phyloP scores from a whole-genome alignment of 805 yeast species.

The Nakazawaea holstii region DNA sequence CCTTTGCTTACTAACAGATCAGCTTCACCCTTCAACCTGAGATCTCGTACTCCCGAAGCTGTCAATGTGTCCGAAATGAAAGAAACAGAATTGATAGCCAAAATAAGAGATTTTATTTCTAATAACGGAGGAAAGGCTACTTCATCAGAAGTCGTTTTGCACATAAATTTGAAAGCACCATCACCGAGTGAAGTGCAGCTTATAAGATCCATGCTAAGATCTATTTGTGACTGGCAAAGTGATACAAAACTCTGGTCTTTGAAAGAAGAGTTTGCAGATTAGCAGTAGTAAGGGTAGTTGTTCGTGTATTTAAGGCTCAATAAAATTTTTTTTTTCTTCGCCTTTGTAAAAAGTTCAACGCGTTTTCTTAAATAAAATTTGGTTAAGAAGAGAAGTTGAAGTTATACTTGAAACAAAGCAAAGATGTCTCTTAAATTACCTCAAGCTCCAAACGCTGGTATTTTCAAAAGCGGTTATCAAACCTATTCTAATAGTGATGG shows the following conservation, averaged over 20 bases:
- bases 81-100: constrained; percentile 14
- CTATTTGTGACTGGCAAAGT: constrained; percentile 66
- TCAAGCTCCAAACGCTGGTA: constrained; percentile 85
- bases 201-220: constrained; percentile 62
- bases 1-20: background rate
- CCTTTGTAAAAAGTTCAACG: background rate
- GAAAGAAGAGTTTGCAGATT: constrained; percentile 42
- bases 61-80: background rate
- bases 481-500: constrained; percentile 88
- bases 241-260: constrained; percentile 57
- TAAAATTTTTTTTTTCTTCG: background rate
- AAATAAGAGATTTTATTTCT: constrained; percentile 23
- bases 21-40: background rate
- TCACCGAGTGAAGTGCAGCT: constrained; percentile 52
- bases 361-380: background rate
- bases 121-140: constrained; percentile 24
- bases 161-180: constrained; percentile 27
- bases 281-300: background rate
- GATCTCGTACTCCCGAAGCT: background rate
- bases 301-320: background rate
- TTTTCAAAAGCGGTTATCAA: constrained; percentile 94
- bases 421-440: constrained; percentile 87
- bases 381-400: background rate
- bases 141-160: constrained; percentile 23
- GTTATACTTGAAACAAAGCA: background rate